Conservation (phyloP, 495 filamentous ascomycete species). For the Pseudotulostoma volvatum region DNA sequence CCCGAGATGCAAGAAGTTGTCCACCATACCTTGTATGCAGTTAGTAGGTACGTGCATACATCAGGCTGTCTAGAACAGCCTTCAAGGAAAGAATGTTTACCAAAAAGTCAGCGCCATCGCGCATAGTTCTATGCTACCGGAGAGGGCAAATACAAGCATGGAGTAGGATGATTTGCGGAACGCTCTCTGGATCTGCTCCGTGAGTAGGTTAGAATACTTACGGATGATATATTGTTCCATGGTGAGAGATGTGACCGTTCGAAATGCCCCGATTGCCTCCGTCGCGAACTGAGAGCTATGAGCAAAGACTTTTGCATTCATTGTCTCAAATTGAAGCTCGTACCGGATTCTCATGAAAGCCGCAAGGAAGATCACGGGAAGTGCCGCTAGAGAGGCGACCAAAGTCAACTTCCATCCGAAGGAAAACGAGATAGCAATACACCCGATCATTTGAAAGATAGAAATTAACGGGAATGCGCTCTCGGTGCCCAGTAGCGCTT, state of each 20-base stretch:
- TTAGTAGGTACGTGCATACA: not conserved
- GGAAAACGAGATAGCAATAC: slow-evolving; percentile 37
- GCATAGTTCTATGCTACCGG: slow-evolving; percentile 30
- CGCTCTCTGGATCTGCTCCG: slow-evolving; percentile 32
- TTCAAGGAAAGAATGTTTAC: no score
- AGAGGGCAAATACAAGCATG: slow-evolving; percentile 19
- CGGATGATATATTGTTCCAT: slow-evolving; percentile 33
- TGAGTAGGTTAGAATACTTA: slow-evolving; percentile 32
- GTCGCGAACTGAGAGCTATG: slow-evolving; percentile 37
- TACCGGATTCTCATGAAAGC: slow-evolving; percentile 38
- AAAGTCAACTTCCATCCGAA: slow-evolving; percentile 48
- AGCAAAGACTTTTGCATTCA: slow-evolving; percentile 40
- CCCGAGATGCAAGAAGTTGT: slow-evolving; percentile 31
- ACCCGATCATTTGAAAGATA: slow-evolving; percentile 36
- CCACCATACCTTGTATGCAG: slow-evolving; percentile 28
- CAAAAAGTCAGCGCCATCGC: slow-evolving; percentile 42
- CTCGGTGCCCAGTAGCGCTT: slow-evolving; percentile 40
- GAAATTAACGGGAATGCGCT: slow-evolving; percentile 18
- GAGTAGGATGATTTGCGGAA: slow-evolving; percentile 35
- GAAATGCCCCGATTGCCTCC: slow-evolving; percentile 41
- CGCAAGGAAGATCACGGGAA: slow-evolving; percentile 38
- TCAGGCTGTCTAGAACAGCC: no score
- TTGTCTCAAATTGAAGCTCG: slow-evolving; percentile 34
- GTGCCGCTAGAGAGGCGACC: slow-evolving; percentile 35
- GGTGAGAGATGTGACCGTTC: slow-evolving; percentile 38